phyloP scores from a whole-genome alignment of 768 basidiomycete species.

The Mrakia gelida region DNA sequence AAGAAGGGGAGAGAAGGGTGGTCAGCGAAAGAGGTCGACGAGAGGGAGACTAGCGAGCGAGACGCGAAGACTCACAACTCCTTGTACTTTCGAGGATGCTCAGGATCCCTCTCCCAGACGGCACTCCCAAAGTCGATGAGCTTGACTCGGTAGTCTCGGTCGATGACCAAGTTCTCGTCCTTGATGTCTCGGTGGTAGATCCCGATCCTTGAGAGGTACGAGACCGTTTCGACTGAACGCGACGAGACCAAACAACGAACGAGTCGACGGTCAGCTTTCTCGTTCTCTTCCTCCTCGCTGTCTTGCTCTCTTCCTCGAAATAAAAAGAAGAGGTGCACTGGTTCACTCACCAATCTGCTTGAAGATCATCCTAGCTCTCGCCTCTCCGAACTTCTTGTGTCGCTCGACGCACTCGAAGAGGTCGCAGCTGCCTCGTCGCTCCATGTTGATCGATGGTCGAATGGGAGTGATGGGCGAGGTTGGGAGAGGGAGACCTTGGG shows the following conservation, averaged over 20 bases:
- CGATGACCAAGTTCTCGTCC: constrained; percentile 50
- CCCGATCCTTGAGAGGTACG: constrained; percentile 56
- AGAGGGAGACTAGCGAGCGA: constrained; percentile 52
- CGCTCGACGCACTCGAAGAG: constrained; percentile 95
- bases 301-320: neutral
- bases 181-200: constrained; percentile 49
- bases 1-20: neutral
- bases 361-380: constrained; percentile 75
- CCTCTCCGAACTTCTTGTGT: constrained; percentile 72
- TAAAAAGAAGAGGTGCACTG: no score
- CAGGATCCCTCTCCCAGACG: constrained; percentile 43
- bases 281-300: neutral
- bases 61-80: constrained; percentile 41
- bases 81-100: constrained; percentile 7
- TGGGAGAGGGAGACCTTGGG: constrained; percentile 15
- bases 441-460: constrained; percentile 48
- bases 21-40: constrained; percentile 41
- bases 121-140: constrained; percentile 95
- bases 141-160: constrained; percentile 61
- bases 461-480: constrained; percentile 33
- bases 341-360: constrained; percentile 56
- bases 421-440: constrained; percentile 76
- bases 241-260: neutral
- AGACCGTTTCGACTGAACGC: constrained; percentile 63
- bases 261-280: neutral